phyloP scores from a whole-genome alignment of 1,284 basidiomycete genomes.

The Fomitiporia mediterranea region DNA sequence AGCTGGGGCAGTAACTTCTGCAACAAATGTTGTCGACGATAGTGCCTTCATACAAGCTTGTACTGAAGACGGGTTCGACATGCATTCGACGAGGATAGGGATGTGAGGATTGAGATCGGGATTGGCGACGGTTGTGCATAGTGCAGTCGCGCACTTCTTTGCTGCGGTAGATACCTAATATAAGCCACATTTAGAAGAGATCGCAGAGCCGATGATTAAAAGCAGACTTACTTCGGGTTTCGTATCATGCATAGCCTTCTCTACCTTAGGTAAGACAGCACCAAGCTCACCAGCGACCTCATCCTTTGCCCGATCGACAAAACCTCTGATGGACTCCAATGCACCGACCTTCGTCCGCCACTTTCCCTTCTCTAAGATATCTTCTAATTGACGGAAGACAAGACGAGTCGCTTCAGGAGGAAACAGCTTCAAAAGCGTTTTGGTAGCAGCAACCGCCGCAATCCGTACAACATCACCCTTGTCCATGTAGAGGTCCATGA shows the following conservation, averaged over 20 bases:
- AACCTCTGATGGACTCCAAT: slow-evolving; percentile 77
- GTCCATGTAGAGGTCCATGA: slow-evolving; percentile 90
- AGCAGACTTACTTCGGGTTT: slow-evolving; percentile 73
- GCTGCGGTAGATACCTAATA: slow-evolving; percentile 84
- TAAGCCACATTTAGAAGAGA: slow-evolving; percentile 16
- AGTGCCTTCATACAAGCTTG: slow-evolving; percentile 94
- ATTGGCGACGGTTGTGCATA: slow-evolving; percentile 92
- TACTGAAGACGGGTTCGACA: slow-evolving; percentile 86
- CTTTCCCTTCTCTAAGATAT: slow-evolving; percentile 79
- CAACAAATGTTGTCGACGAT: slow-evolving; percentile 93
- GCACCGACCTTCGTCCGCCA: slow-evolving; percentile 97
- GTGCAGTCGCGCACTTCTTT: slow-evolving; percentile 87
- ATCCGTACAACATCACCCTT: slow-evolving; percentile 90
- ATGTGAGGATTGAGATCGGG: slow-evolving; percentile 92
- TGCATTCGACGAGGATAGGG: slow-evolving; percentile 88
- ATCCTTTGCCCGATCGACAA: slow-evolving; percentile 71
- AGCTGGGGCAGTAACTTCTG: slow-evolving; percentile 94
- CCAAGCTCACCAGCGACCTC: slow-evolving; percentile 85
- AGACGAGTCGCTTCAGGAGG: slow-evolving; percentile 80
- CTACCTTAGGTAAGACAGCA: slow-evolving; percentile 81
- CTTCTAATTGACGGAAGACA: slow-evolving; percentile 70
- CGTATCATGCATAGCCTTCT: slow-evolving; percentile 94
- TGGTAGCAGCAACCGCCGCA: slow-evolving; percentile 81
- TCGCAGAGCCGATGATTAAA: background rate
- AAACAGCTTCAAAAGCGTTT: slow-evolving; percentile 78